A percentile compares a stretch with the other conserved stretches of the same genome.
These are phyloP conservation scores for Amaranthus tricolor DNA, from an alignment of 179 eudicot genomes.

Conservation along the genomic window DNA sequence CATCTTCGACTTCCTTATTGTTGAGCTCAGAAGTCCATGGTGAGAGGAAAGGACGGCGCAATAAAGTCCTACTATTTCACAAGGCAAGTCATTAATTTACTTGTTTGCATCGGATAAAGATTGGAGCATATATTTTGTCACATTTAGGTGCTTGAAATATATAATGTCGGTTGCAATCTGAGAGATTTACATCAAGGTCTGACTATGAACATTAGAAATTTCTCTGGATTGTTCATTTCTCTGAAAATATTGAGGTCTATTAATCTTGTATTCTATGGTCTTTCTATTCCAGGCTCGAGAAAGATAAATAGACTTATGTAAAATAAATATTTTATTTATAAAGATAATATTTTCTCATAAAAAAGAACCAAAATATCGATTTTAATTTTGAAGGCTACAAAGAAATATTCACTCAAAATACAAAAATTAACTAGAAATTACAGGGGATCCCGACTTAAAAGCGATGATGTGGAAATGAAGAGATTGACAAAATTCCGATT, in stretches of 20 bases:
- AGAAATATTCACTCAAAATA: no score
- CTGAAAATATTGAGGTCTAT: not conserved
- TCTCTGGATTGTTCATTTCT: not conserved
- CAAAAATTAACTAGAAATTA: no score
- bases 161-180: not conserved
- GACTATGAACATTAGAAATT: not conserved
- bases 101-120: not conserved
- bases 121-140: not conserved
- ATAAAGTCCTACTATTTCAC: slow-evolving; percentile 58
- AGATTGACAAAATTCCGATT: no score
- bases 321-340: not conserved
- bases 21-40: slow-evolving; percentile 62
- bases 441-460: no score
- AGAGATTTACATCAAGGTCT: not conserved
- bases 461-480: no score
- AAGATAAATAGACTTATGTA: not conserved
- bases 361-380: no score
- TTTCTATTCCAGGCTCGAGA: not conserved
- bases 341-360: no score
- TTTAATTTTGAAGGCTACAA: no score
- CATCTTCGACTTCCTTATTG: slow-evolving; percentile 44
- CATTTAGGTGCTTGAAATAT: not conserved
- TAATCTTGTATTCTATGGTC: not conserved
- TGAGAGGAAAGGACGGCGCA: slow-evolving; percentile 49
- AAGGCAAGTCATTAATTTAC: slow-evolving; percentile 43